Evolutionary conservation across 2,329 filamentous ascomycete species (phyloP), one percentile per base, ranked within the genome.

Genomic region (Stemphylium vesicarium): DNA sequence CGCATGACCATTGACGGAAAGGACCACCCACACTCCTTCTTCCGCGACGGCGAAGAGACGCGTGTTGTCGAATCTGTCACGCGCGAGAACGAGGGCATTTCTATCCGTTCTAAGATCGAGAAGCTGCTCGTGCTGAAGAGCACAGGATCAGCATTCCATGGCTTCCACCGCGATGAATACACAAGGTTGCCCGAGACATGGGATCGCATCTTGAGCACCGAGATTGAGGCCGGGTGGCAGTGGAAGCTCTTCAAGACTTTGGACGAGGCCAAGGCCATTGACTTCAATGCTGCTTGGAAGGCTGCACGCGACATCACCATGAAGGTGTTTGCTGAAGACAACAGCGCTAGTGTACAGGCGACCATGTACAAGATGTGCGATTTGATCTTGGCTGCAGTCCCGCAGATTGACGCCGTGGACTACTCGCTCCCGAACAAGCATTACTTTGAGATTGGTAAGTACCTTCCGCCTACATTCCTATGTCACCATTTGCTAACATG

Each of bases 291-390:
- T 59, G 91, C 93, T 16, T 97, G 88, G 84, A 81, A 87, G 62
- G 82, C 84, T 49, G 92, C 92, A n/a, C 84, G 92, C 57, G 81
- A 82, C 48, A 95, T 96, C 74, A 97, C 93, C n/a, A 83, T 97
- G 75, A 90, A 90, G 79, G 90, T 88, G 0, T 99, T 99, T 71
- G 94, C 95, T 37, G 85, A 88, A 71, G 93, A 99, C 71, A 83
- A 92, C 72, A 96, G 91, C 69, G 91, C 95, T 41, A 96, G 91
- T 68, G 95, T 99, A 20, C 95, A 99, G 80, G 88, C 88, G 68
- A 98, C 94, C 57, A 98, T 99, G 95, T 99, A 97, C 82, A 96
- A 97, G 82, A 99, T 99, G 94, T 88, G 85, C 68, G 89, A 94
- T 76, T 82, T 88, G 75, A 96, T 99, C 64, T 82, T 99, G 48